Evolutionary conservation across 441 rosid genomes (phyloP), one percentile per base, ranked within the genome.

Genomic region (Gossypium gossypioides): DNA sequence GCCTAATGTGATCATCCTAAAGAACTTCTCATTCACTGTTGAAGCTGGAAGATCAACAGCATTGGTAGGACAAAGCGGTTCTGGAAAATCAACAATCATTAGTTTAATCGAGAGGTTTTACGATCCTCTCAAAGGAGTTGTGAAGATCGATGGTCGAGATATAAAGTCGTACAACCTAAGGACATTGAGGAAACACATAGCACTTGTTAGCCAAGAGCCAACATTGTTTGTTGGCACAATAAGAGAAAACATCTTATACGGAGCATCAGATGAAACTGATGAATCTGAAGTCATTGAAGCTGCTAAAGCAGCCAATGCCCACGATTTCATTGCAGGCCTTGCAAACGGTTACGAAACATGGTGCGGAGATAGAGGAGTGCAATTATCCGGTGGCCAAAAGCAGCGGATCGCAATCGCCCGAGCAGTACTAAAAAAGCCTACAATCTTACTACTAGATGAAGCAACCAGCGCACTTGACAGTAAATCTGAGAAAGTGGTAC

Each of bases 401-500:
- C 96, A 92, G 25, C 75, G 95, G 0, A 77, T 90, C 1, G 96
- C 93, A 0, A 89, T 89, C 1, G 95, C 95, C 2, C 78, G 92
- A 0, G 97, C 97, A 0, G 81, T 92, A 24, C 5, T 90, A 34
- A 87, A 76, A 67, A 85, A 86, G 34, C 96, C 92, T 0, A 63
- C 84, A 0, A 60, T 88, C 0, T 15, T 90, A 62, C 73, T 92
- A 2, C 59, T 92, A 1, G 97, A 90, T 3, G 96, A 92, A 76
- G 97, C 94, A 0, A 90, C 97, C 0, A 92, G 96, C 1, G 96
- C 97, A 3, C 84, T 87, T 1, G 95, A 92, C n/a, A 74, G 93
- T 29, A 86, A 83, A 12, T 86, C 93, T 0, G 94, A 89, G 73
- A 86, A 84, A 5, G 82, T 86, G 16, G 89, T 92, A 13, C 97